phyloP scores from a whole-genome alignment of 75 land plant species.

The Picea glauca region DNA sequence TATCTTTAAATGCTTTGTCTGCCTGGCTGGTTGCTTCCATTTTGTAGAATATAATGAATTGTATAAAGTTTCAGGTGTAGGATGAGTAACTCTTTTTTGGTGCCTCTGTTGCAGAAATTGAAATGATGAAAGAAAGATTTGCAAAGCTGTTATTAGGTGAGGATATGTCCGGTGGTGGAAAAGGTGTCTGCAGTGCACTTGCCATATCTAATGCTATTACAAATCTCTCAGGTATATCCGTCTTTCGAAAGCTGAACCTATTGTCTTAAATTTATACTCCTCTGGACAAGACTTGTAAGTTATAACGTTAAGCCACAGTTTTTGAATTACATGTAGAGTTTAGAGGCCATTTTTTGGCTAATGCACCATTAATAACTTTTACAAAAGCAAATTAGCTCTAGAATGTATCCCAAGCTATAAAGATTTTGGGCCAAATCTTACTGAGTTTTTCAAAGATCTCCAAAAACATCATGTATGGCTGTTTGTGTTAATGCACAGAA shows the following conservation, averaged over 20 bases:
- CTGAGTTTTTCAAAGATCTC: no score
- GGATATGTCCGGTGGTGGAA: constrained; percentile 95
- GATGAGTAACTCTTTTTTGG: background rate
- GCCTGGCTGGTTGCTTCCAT: background rate
- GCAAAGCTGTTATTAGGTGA: constrained; percentile 87
- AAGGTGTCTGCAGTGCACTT: constrained; percentile 85
- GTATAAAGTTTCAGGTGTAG: background rate
- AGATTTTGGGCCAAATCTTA: no score
- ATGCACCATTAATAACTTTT: no score
- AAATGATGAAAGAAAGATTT: constrained; percentile 95
- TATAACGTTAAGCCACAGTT: constrained; percentile 21
- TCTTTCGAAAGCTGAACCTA: background rate
- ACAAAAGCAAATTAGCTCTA: no score
- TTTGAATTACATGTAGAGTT: constrained; percentile 15
- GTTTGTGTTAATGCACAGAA: no score
- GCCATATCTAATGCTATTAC: constrained; percentile 78
- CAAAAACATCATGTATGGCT: no score
- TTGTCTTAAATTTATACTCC: no score
- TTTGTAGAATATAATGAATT: background rate
- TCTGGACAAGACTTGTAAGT: no score
- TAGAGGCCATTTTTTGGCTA: no score
- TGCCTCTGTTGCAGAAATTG: constrained; percentile 44
- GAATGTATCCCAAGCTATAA: no score
- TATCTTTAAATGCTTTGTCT: background rate
- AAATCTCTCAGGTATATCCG: constrained; percentile 73